Percentiles rank a stretch among this genome's conserved stretches.
Conservation (phyloP, 2,329 filamentous ascomycete species). For the Huntiella abstrusa region DNA sequence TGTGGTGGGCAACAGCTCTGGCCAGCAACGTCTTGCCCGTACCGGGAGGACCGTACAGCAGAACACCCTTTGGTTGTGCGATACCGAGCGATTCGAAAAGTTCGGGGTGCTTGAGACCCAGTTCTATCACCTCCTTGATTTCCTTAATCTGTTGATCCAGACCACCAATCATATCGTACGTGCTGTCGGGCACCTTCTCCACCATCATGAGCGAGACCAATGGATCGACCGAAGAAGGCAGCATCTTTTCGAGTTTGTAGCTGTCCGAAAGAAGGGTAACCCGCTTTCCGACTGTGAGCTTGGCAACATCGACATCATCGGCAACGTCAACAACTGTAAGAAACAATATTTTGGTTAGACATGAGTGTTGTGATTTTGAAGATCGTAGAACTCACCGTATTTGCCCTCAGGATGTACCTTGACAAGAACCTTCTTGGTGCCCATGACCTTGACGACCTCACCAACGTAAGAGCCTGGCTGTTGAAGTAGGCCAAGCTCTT, state of each 20-base stretch:
- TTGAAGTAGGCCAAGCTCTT: constrained; percentile 88
- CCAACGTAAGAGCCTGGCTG: constrained; percentile 97
- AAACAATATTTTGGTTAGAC: neutral
- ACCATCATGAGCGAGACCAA: constrained; percentile 99
- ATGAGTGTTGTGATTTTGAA: constrained; percentile 11
- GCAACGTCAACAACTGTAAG: constrained; percentile 76
- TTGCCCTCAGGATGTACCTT: constrained; percentile 99
- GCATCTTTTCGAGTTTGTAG: constrained; percentile 97
- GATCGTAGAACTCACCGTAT: constrained; percentile 53
- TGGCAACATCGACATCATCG: constrained; percentile 82
- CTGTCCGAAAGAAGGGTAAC: constrained; percentile 92
- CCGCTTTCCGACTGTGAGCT: constrained; percentile 93
- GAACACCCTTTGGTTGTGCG: constrained; percentile 90
- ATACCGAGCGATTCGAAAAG: constrained; percentile 98
- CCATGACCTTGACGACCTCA: constrained; percentile 99
- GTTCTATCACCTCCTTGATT: constrained; percentile 99
- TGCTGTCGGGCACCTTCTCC: constrained; percentile 97
- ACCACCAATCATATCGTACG: constrained; percentile 99
- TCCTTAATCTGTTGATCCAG: constrained; percentile 99
- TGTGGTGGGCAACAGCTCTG: constrained; percentile 91
- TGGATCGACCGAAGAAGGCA: constrained; percentile 93
- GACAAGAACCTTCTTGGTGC: constrained; percentile 96
- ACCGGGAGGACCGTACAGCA: constrained; percentile 89
- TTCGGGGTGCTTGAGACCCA: constrained; percentile 94
- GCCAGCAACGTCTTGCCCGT: constrained; percentile 94